These are phyloP conservation scores for Populus tremula DNA, from an alignment of 345 rosid genomes.

Conservation along the genomic window DNA sequence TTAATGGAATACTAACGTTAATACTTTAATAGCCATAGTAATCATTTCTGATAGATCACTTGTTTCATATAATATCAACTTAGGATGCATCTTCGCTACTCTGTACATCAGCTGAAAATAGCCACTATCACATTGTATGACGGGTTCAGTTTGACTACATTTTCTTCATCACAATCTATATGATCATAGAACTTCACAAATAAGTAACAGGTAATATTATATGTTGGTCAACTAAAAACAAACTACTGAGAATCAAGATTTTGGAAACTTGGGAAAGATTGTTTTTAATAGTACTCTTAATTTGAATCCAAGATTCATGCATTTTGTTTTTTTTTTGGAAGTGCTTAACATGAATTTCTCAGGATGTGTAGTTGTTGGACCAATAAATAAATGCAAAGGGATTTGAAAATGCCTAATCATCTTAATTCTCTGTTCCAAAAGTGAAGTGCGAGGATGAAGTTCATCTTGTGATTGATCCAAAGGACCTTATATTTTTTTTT, in stretches of 20 bases:
- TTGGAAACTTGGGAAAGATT: background rate
- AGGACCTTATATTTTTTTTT: conserved; percentile 5
- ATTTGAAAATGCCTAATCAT: background rate
- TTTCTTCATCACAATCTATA: background rate
- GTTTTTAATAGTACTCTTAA: background rate
- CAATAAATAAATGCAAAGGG: background rate
- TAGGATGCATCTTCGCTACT: background rate
- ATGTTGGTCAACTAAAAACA: background rate
- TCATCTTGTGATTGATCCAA: conserved; percentile 7
- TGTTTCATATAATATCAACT: background rate
- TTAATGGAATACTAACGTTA: background rate
- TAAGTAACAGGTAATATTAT: background rate
- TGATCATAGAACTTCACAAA: background rate
- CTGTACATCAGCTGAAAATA: background rate
- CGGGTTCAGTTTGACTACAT: background rate
- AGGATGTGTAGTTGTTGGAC: background rate
- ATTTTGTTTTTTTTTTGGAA: background rate
- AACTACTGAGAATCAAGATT: background rate
- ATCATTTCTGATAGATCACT: background rate
- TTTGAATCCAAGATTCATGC: background rate
- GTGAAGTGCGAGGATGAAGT: background rate
- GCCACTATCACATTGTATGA: background rate
- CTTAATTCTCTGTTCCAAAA: conserved; percentile 1
- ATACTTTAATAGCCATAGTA: no score
- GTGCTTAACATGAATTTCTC: background rate